Percentiles rank a stretch among this genome's conserved stretches.
Evolutionary conservation across 139 green algal genomes (phyloP).

Genomic region (Chlorella vulgaris): DNA sequence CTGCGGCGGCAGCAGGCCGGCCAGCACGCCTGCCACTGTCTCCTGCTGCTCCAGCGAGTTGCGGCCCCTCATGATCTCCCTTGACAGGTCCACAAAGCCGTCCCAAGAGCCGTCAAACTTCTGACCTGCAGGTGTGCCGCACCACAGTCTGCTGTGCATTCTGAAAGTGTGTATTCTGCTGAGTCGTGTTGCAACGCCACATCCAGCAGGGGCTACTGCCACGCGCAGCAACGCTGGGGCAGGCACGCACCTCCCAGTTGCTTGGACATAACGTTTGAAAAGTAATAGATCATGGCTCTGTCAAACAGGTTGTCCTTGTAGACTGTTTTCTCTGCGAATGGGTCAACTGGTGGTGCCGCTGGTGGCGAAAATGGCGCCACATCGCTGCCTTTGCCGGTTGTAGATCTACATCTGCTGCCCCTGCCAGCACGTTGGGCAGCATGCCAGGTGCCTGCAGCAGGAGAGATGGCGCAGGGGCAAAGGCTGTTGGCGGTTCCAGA

Average conservation of each 20-base stretch:
- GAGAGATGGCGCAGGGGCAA: too few species aligned
- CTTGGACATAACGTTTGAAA: slow-evolving; percentile 48
- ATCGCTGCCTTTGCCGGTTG: too few species aligned
- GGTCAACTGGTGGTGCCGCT: slow-evolving; percentile 12
- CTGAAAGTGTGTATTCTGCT: too few species aligned
- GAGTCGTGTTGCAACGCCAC: too few species aligned
- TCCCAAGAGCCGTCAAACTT: slow-evolving; percentile 49
- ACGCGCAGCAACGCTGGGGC: not conserved
- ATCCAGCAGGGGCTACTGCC: too few species aligned
- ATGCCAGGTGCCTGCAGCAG: too few species aligned
- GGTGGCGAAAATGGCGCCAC: too few species aligned
- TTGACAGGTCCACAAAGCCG: slow-evolving; percentile 60
- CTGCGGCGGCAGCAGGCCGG: slow-evolving; percentile 46
- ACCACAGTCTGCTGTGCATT: too few species aligned
- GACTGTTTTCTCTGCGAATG: slow-evolving; percentile 39
- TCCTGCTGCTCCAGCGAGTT: slow-evolving; percentile 56
- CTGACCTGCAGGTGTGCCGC: slow-evolving; percentile 6
- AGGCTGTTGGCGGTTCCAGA: too few species aligned
- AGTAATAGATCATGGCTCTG: slow-evolving; percentile 46
- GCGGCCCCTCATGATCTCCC: slow-evolving; percentile 59
- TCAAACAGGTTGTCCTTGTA: slow-evolving; percentile 42
- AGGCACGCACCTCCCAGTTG: slow-evolving; percentile 51
- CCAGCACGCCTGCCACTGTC: slow-evolving; percentile 53
- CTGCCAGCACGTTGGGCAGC: not conserved
- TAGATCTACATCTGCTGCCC: not conserved